A percentile compares a stretch with the other conserved stretches of the same genome.
Evolutionary conservation across 768 basidiomycete genomes (phyloP).

Genomic region (Russula virescens): DNA sequence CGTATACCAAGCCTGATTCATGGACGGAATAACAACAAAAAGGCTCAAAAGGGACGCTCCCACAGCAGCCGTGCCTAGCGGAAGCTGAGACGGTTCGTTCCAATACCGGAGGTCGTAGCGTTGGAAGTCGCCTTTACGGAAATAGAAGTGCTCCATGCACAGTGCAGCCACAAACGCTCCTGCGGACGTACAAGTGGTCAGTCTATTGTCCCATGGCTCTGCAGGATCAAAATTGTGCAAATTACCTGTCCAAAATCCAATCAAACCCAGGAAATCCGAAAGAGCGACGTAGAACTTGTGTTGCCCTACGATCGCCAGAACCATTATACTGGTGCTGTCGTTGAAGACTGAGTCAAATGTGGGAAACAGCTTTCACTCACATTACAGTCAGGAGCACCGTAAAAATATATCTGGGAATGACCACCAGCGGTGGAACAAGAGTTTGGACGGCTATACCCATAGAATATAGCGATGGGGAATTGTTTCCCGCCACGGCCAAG

Average conservation of each 20-base stretch:
- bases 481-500: slow-evolving; percentile 73
- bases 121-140: slow-evolving; percentile 46
- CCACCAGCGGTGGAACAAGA: slow-evolving; percentile 50
- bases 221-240: not conserved
- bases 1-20: slow-evolving; percentile 65
- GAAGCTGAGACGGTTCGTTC: slow-evolving; percentile 49
- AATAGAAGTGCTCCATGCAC: slow-evolving; percentile 59
- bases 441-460: slow-evolving; percentile 70
- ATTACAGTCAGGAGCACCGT: slow-evolving; percentile 59
- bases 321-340: slow-evolving; percentile 46
- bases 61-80: slow-evolving; percentile 58
- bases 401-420: slow-evolving; percentile 66
- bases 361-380: slow-evolving; percentile 38
- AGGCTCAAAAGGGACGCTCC: slow-evolving; percentile 46
- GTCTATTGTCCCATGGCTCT: slow-evolving; percentile 28
- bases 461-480: slow-evolving; percentile 79
- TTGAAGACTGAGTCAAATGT: not conserved
- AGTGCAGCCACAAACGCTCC: slow-evolving; percentile 51
- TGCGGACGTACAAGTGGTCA: slow-evolving; percentile 46
- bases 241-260: slow-evolving; percentile 38
- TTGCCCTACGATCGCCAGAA: slow-evolving; percentile 64
- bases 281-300: slow-evolving; percentile 59
- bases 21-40: slow-evolving; percentile 55
- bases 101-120: slow-evolving; percentile 49
- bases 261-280: slow-evolving; percentile 61